A percentile compares a stretch with the other conserved stretches of the same genome.
Evolutionary conservation across 2,329 filamentous ascomycete species (phyloP).

Genomic region (Penicillium concentricum): DNA sequence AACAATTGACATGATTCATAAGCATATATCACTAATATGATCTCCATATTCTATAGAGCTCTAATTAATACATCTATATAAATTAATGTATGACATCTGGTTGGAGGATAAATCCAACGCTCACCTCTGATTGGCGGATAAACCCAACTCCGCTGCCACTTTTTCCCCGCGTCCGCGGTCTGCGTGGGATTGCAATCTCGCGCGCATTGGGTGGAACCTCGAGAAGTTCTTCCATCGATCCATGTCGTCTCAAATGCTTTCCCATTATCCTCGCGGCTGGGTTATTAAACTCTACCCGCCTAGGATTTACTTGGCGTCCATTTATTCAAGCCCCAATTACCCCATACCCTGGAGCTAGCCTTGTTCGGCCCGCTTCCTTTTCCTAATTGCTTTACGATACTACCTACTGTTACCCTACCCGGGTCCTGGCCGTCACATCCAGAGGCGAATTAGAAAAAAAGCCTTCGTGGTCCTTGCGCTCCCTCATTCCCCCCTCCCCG

Average conservation of each 20-base stretch:
- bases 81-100: too few relatives aligned
- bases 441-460: neutral
- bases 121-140: conserved; percentile 36
- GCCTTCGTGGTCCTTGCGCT: neutral
- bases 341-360: conserved; percentile 6
- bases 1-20: neutral
- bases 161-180: conserved; percentile 23
- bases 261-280: neutral
- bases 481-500: neutral
- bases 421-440: neutral
- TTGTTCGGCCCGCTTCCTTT: neutral
- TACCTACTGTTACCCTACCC: neutral
- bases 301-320: neutral
- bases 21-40: neutral
- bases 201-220: conserved; percentile 10
- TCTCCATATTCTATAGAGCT: neutral
- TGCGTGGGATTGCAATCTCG: conserved; percentile 5
- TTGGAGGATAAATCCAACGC: too few relatives aligned
- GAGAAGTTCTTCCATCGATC: conserved; percentile 14
- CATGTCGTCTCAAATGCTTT: conserved; percentile 10
- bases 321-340: neutral
- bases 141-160: conserved; percentile 23
- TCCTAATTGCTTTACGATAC: neutral
- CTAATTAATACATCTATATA: neutral
- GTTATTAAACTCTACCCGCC: conserved; percentile 13